Base-by-base conservation (phyloP, 805 yeast species). In the Sungouiozyma ichnusensis region DNA sequence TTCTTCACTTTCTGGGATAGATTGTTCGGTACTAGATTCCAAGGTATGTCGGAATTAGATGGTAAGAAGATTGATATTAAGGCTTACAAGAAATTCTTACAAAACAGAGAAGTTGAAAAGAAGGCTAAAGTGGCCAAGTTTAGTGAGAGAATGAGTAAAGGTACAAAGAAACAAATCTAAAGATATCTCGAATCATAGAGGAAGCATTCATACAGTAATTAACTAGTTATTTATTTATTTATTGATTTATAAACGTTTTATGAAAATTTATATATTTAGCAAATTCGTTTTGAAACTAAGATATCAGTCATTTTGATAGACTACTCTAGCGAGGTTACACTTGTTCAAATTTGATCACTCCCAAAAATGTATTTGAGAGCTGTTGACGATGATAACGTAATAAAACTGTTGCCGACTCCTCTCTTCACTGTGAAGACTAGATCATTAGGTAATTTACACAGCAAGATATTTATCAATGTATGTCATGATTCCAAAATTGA, bases 1-100 rank as follows among this genome's bases (percentile, higher is more conserved):
- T 92, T 90, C 67, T 92, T 92, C 66, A 81, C 86, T 1, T 78
- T 86, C 57, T 92, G 98, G 98, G 98, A 92, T 63, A 65, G 66
- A 40, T 48, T 79, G 38, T 72, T 75, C 43, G 74, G 77, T 42
- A 86, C 97, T 1, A 78, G 80, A 55, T 88, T 81, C 65, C 69
- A 76, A 58, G 73, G 73, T 2, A 39, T 45, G 46, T 35, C 43
- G 38, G 41, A 34, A 20, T 38, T 27, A 27, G 40, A 45, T 5
- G 85, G 85, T 65, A 77, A 49, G 88, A 84, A 63, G 69, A 76
- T 54, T 72, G 74, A 52, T 9, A 71, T 82, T 53, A 75, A 67
- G 34, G 80, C 75, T 62, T 82, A 81, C 61, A 73, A 69, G 52
- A 72, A 75, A 49, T 82, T 81, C 49, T 55, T 70, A 40, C 48